Conservation (phyloP, 768 basidiomycete genomes). For the Podaxis sp. region DNA sequence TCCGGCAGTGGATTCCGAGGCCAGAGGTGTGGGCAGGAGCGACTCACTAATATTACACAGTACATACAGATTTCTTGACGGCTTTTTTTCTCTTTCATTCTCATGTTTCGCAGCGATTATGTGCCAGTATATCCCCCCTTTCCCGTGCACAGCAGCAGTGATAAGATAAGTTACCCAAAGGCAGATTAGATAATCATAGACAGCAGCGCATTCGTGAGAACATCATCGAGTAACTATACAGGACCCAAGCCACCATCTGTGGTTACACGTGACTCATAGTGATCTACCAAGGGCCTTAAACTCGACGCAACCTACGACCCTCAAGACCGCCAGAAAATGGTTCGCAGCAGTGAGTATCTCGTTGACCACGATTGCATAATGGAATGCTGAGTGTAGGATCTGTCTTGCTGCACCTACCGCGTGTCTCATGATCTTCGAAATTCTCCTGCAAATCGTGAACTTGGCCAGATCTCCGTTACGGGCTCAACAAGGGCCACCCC, state of each 20-base stretch:
- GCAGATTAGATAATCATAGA: constrained; percentile 22
- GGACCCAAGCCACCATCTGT: constrained; percentile 47
- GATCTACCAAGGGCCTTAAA: constrained; percentile 19
- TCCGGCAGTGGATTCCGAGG: constrained; percentile 38
- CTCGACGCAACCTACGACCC: constrained; percentile 32
- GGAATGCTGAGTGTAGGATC: constrained; percentile 15
- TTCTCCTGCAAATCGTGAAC: not conserved
- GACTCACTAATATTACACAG: constrained; percentile 26
- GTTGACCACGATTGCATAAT: not conserved
- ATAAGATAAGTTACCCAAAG: constrained; percentile 23
- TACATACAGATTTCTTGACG: constrained; percentile 16
- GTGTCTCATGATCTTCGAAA: not conserved
- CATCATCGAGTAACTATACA: constrained; percentile 49
- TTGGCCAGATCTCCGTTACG: constrained; percentile 75
- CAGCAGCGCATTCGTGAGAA: constrained; percentile 19
- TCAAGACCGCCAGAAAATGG: constrained; percentile 71
- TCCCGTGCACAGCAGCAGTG: constrained; percentile 19
- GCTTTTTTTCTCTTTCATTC: constrained; percentile 17
- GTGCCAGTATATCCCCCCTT: constrained; percentile 14
- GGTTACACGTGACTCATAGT: constrained; percentile 32
- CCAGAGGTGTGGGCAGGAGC: constrained; percentile 33
- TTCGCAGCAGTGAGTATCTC: constrained; percentile 64
- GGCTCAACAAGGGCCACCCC: constrained; percentile 85
- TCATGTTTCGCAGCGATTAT: constrained; percentile 17
- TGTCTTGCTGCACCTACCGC: not conserved